Evolutionary conservation across 2,329 filamentous ascomycete species (phyloP), one percentile per base, ranked within the genome.

Genomic region (Colletotrichum sp.): DNA sequence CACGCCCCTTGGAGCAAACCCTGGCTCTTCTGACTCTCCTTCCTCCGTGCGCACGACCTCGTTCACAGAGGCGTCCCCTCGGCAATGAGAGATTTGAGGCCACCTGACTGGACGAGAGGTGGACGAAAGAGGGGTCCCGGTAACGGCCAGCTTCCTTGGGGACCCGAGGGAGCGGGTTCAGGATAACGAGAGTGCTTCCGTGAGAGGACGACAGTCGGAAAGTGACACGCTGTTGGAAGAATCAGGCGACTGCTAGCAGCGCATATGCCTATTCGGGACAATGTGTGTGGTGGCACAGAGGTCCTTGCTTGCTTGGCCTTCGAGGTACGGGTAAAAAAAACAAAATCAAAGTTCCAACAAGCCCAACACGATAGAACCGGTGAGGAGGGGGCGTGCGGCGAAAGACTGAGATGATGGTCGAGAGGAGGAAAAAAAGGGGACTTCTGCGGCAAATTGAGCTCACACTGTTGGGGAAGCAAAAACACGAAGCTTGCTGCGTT

Each of bases 211-310:
- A 28, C 18, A 8, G 34, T 66, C 13, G 63, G 24, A 32, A 38
- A 66, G 13, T 38, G 32, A 21, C 60, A 64, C 32, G 34, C 61
- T 34, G 61, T 64, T 64, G 61, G 61, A 38, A 38, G 34, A 34
- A 28, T 36, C 30, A 43, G 66, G 21, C 30, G 18, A 36, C 26
- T 28, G 21, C 30, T 28, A 48, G 30, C 28, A 30, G 21, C 48
- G n/a, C 61, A 58, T 72, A 58, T 58, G 69, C 69, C 69, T 72
- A 67, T 72, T 72, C 34, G 24, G 64, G 69, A 32, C 16, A 67
- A 52, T 52, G 26, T 21, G 12, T 61, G 30, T 60, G 24, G 61
- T 64, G 48, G 65, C 48, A 60, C 48, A 60, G 30, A 13, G 28
- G 16, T 21, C 26, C 48, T 26, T 36, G 15, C n/a, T 57, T 24